Evolutionary conservation across 2,329 filamentous ascomycete genomes (phyloP), one percentile per base, ranked within the genome.

Genomic region (Sporothrix brunneoviolacea): DNA sequence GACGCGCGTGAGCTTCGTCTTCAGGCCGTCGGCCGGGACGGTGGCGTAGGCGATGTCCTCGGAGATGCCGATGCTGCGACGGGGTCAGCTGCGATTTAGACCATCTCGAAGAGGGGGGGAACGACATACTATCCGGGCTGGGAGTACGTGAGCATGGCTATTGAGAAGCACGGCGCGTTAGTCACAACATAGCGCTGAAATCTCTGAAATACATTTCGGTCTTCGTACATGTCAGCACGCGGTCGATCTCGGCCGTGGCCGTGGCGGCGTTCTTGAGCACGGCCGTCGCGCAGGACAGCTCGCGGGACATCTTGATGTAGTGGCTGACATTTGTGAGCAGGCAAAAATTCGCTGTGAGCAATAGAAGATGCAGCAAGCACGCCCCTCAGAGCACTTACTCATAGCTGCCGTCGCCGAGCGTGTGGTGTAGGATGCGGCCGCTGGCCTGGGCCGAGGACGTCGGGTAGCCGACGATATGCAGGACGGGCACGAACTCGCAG

Each of bases 401-500:
- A 7, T 39, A 24, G 15, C 27, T 30, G 16, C 88, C 84, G 59
- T 88, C 86, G 50, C 81, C 83, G 2, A 88, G 77, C 0, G 84
- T 87, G 65, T 88, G 85, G 60, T 87, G 83, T 28, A 76, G 67
- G 30, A 75, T 65, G 68, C 74, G 72, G 57, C 70, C 69, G 3
- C 9, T 27, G 15, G 33, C 7, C 27, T 48, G 45, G 3, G 35
- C n/a, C 3, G 22, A 60, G 33, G 71, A 74, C 12, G 72, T 72
- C 1, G 74, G 74, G 55, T 70, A 75, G 43, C 74, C 74, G 36
- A 84, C 81, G 50, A 85, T 82, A 64, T 89, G 84, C 24, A 87
- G 78, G 7, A 90, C 72, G 2, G 85, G 83, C 2, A 87, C 82
- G 58, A 79, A 77, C 65, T 90, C 86, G 1, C 83, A 83, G 66